A percentile compares a stretch with the other conserved stretches of the same genome.
Evolutionary conservation across 306 rosid genomes (phyloP).

Genomic region (Arachis stenosperma): DNA sequence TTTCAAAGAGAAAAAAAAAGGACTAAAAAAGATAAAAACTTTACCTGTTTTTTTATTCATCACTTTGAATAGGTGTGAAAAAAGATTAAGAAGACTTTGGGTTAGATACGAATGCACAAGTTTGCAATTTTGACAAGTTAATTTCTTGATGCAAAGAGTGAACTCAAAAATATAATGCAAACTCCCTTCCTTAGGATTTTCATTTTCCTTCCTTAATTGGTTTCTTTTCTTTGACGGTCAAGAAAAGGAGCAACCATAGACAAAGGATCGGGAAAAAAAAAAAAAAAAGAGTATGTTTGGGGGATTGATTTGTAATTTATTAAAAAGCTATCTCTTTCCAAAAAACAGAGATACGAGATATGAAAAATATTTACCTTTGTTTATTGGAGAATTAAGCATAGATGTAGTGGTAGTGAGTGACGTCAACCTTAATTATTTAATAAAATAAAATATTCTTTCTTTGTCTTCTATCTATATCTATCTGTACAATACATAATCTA

Average conservation of each 20-base stretch:
- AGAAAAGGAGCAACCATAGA: conserved; percentile 40
- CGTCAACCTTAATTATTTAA: too few relatives aligned
- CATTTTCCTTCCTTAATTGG: conserved; percentile 12
- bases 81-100: conserved; percentile 42
- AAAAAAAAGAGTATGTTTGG: conserved; percentile 3
- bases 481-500: too few relatives aligned
- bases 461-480: too few relatives aligned
- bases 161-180: conserved; percentile 13
- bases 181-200: conserved; percentile 18
- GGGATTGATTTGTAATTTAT: conserved; percentile 16
- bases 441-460: too few relatives aligned
- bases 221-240: conserved; percentile 11
- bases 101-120: conserved; percentile 21
- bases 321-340: conserved; percentile 1
- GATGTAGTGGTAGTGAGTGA: too few relatives aligned
- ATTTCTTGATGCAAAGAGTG: conserved; percentile 23
- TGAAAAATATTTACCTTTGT: too few relatives aligned
- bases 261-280: not conserved
- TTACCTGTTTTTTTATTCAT: conserved; percentile 31
- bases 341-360: not conserved
- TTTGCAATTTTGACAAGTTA: conserved; percentile 41
- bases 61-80: conserved; percentile 35
- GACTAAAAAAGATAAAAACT: not conserved
- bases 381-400: too few relatives aligned
- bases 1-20: not conserved